phyloP scores from a whole-genome alignment of 2,329 filamentous ascomycete species.

The Stagonosporopsis chrysanthemi region DNA sequence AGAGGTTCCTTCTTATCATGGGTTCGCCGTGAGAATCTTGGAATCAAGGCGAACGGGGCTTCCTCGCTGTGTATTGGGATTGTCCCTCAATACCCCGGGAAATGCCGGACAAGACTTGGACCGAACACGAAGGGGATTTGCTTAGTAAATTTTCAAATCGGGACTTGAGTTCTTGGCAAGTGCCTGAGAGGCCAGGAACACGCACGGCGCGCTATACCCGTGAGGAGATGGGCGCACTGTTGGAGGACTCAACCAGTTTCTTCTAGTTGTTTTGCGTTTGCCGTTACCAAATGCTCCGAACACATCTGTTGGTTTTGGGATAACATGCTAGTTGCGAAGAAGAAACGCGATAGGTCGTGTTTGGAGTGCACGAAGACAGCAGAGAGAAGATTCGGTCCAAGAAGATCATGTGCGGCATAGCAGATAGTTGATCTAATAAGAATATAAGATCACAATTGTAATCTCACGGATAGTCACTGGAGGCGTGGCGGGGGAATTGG shows the following conservation, averaged over 20 bases:
- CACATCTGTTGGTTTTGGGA: neutral
- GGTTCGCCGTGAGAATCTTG: slow-evolving; percentile 16
- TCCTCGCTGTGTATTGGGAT: slow-evolving; percentile 25
- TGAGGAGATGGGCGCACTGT: slow-evolving; percentile 11
- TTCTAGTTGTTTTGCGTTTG: slow-evolving; percentile 8
- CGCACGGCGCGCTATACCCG: slow-evolving; percentile 16
- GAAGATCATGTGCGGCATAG: no score
- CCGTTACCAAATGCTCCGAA: neutral
- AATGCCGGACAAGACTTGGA: no score
- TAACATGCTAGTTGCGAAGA: neutral
- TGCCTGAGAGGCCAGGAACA: slow-evolving; percentile 3
- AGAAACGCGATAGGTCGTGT: neutral
- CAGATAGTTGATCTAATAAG: no score
- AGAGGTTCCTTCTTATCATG: slow-evolving; percentile 17
- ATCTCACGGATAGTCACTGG: no score
- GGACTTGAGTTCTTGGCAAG: neutral
- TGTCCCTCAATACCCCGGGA: neutral
- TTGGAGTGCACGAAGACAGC: no score
- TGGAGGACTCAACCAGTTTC: slow-evolving; percentile 11
- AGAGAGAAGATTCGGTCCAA: no score
- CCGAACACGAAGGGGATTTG: no score
- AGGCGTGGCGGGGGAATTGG: no score
- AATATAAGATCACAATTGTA: no score
- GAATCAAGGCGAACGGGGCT: slow-evolving; percentile 18
- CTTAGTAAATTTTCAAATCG: no score